phyloP scores from a whole-genome alignment of 1,284 basidiomycete genomes.

The Earliella scabrosa region DNA sequence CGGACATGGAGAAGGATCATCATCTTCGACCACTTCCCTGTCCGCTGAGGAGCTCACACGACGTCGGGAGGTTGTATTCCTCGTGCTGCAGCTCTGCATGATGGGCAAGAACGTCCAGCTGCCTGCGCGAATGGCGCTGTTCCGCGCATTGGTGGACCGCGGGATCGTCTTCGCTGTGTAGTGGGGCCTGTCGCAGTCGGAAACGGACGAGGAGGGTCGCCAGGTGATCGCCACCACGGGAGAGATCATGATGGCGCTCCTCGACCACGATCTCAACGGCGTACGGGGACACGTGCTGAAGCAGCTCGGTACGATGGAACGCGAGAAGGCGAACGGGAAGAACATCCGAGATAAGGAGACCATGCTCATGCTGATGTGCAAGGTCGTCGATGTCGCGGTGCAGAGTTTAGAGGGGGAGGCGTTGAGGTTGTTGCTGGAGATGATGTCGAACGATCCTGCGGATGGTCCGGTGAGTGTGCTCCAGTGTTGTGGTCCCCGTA shows the following conservation, averaged over 20 bases:
- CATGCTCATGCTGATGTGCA: constrained; percentile 76
- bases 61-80: constrained; percentile 77
- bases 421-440: constrained; percentile 85
- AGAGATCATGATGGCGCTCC: constrained; percentile 84
- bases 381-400: constrained; percentile 85
- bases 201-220: constrained; percentile 41
- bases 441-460: constrained; percentile 45
- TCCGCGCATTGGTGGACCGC: constrained; percentile 87
- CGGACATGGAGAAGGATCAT: constrained; percentile 24
- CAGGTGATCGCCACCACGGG: constrained; percentile 82
- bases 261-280: constrained; percentile 92
- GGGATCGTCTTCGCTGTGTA: constrained; percentile 91
- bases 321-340: constrained; percentile 57
- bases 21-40: constrained; percentile 31
- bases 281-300: constrained; percentile 86
- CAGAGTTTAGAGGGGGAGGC: constrained; percentile 93
- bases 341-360: constrained; percentile 71
- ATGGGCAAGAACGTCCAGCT: constrained; percentile 98
- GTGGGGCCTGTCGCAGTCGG: constrained; percentile 72
- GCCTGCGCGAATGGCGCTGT: constrained; percentile 85
- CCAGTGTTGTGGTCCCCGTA: too few relatives aligned
- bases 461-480: constrained; percentile 33
- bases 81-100: constrained; percentile 91
- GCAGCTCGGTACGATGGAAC: constrained; percentile 73
- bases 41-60: constrained; percentile 51